Base-by-base conservation (phyloP, 1,284 basidiomycete species). In the Ceratobasidium sp. region DNA sequence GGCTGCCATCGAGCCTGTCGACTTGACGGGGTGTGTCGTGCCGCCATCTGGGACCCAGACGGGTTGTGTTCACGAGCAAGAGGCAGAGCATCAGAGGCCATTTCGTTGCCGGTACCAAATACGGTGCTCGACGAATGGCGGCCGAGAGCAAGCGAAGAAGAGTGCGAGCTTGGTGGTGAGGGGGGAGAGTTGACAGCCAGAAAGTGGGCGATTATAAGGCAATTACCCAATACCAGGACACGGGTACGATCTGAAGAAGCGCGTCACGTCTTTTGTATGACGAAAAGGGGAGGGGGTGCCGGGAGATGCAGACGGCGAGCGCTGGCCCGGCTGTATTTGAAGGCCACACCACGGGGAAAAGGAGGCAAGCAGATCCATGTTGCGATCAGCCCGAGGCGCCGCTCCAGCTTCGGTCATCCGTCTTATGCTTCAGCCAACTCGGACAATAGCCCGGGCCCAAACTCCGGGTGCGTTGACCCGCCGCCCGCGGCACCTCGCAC, bases 201-300 rank as follows among this genome's bases (percentile, higher is more conserved):
- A 54, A 11, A 46, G 31, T 24, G 29, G 29, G 39, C 62, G 24
- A 41, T 64, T 49, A 24, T 24, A 39, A 53, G 27, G 34, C 34
- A 53, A 24, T 16, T 29, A 24, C 24, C 49, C n/a, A n/a, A 66
- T 53, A 24, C 37, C 48, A 66, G 64, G n/a, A n/a, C n/a, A n/a
- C n/a, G n/a, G n/a, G n/a, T n/a, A n/a, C n/a, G 48, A 66, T 66
- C 64, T 53, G 65, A 69, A 69, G 65, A 51, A 51, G 49, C 49
- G 24, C 65, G 29, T 34, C 54, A 31, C 37, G 54, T 31, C 41
- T 58, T 58, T 71, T 58, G 66, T 58, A 71, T 71, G 66, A 71
- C 66, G 66, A 54, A 71, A 54, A 51, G 54, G 22, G 39, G 58
- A n/a, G 34, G 31, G 37, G 7, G 6, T 4, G 31, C 11, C 29